Evolutionary conservation across 345 rosid genomes (phyloP), one percentile per base, ranked within the genome.

Genomic region (Garcia nutans): DNA sequence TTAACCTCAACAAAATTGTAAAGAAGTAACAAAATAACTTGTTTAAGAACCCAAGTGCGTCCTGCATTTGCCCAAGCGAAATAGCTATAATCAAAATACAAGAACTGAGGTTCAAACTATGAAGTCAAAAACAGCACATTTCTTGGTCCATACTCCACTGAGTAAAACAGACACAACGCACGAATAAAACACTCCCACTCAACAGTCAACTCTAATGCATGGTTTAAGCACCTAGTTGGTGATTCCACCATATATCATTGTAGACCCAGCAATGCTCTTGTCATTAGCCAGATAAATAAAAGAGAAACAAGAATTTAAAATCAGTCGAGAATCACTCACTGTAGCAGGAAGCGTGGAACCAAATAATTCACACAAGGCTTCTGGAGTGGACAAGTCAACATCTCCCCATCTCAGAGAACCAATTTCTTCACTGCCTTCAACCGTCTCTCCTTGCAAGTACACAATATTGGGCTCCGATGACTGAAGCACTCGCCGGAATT

Each of bases 291-390:
- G n/a, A 50, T 31, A 57, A 19, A 44, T 63, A 81, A 76, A 55
- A 37, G 47, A 55, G 6, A 80, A 50, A 54, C 49, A 16, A 65
- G 49, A 56, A 64, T 56, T 55, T 26, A 41, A n/a, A 72, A 54
- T 58, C 33, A 26, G 56, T 65, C 49, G 68, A 70, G 49, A 58
- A 83, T 71, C 68, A 87, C 99, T 84, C 82, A 96, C 99, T 26
- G 94, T 90, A 63, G 90, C 82, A 22, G 98, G 97, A 86, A 92
- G 81, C 69, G 86, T 85, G 70, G 97, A 91, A 49, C 89, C 90
- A 76, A 96, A 91, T 41, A 91, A 85, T 66, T 86, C 86, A 81
- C 91, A 80, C 67, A 96, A 79, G 41, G 86, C 85, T 73, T 91
- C 91, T n/a, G 98, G 87, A 72, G 89, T 82, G 73, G 95, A 92